Percentiles rank a stretch among this genome's conserved stretches.
phyloP scores from a whole-genome alignment of 306 rosid genomes.

The Lagenaria siceraria region DNA sequence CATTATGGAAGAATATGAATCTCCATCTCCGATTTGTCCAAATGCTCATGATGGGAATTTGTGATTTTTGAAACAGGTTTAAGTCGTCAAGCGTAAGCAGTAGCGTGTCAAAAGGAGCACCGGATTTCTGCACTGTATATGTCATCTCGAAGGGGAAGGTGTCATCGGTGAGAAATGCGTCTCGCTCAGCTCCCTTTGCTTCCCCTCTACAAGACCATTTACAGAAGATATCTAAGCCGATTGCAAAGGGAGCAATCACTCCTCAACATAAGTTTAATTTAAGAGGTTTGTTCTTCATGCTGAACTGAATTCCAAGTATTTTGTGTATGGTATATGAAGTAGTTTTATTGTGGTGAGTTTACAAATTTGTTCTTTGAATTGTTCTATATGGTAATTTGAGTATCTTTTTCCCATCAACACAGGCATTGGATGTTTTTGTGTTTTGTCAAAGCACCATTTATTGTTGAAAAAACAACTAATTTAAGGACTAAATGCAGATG shows the following conservation, averaged over 20 bases:
- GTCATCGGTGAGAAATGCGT: constrained; percentile 43
- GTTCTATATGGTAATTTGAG: not conserved
- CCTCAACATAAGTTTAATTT: constrained; percentile 19
- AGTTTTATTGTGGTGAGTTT: not conserved
- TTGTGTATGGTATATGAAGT: not conserved
- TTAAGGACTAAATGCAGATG: not conserved
- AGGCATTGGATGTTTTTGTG: not conserved
- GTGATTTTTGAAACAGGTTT: constrained; percentile 34
- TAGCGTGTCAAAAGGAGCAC: constrained; percentile 50
- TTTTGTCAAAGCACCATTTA: not conserved
- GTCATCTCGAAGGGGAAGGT: constrained; percentile 71
- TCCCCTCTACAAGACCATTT: constrained; percentile 52
- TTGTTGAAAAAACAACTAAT: not conserved
- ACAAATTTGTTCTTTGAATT: not conserved
- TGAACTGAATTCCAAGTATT: not conserved
- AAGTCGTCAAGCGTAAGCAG: constrained; percentile 49
- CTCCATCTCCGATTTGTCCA: not conserved
- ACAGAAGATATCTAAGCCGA: constrained; percentile 15
- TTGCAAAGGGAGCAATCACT: constrained; percentile 12
- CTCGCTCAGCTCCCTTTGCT: constrained; percentile 44
- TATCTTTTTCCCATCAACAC: not conserved
- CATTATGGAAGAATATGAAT: not conserved
- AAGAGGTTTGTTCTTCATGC: constrained; percentile 36
- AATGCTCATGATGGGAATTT: not conserved
- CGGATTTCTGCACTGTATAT: constrained; percentile 75